Conservation (phyloP, 2,329 filamentous ascomycete species). For the Epichloe festucae region DNA sequence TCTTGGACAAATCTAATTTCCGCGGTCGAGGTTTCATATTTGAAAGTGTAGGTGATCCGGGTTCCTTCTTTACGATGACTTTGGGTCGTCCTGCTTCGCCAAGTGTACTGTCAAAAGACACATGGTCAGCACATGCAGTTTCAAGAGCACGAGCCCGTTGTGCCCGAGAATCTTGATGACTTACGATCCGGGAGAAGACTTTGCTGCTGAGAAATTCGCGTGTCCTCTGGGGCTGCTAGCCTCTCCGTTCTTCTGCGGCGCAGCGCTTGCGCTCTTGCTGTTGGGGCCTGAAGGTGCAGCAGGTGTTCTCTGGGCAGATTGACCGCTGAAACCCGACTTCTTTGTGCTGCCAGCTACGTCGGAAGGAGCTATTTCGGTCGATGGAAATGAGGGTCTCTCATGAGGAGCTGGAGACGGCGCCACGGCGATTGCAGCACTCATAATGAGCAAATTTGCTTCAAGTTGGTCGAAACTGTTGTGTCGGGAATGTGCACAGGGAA, state of each 20-base stretch:
- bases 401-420: conserved; percentile 55
- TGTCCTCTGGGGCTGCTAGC: conserved; percentile 41
- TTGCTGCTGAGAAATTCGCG: conserved; percentile 25
- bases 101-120: conserved; percentile 24
- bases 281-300: conserved; percentile 15
- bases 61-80: conserved; percentile 95
- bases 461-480: background rate
- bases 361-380: conserved; percentile 23
- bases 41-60: conserved; percentile 69
- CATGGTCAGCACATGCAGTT: conserved; percentile 6
- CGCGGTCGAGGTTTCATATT: conserved; percentile 51
- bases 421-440: conserved; percentile 58
- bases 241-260: conserved; percentile 33
- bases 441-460: conserved; percentile 25
- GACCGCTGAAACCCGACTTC: conserved; percentile 17
- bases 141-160: background rate
- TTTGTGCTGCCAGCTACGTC: conserved; percentile 4
- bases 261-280: conserved; percentile 23
- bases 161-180: conserved; percentile 16
- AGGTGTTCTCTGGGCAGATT: conserved; percentile 29
- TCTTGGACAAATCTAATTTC: conserved; percentile 65
- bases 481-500: background rate
- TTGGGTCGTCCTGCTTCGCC: conserved; percentile 43
- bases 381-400: conserved; percentile 45
- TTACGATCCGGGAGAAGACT: conserved; percentile 50